A percentile compares a stretch with the other conserved stretches of the same genome.
phyloP scores from a whole-genome alignment of 768 basidiomycete genomes.

The Symmetrospora coprosmae region DNA sequence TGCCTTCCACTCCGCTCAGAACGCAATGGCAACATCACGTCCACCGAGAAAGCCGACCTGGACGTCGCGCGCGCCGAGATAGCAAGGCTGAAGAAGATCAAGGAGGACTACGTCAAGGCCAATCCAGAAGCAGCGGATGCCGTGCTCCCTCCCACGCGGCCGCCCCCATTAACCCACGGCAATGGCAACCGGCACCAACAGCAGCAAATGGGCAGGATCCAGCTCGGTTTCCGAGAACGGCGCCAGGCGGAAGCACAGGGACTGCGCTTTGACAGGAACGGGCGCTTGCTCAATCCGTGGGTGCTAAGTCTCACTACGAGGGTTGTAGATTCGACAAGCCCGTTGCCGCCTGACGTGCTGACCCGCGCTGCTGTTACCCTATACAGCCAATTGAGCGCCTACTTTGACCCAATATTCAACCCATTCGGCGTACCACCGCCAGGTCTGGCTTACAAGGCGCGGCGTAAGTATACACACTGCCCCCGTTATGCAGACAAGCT shows the following conservation, averaged over 20 bases:
- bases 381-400: slow-evolving; percentile 56
- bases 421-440: slow-evolving; percentile 59
- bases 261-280: slow-evolving; percentile 59
- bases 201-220: not conserved
- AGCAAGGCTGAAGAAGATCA: slow-evolving; percentile 64
- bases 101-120: slow-evolving; percentile 71
- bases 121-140: slow-evolving; percentile 55
- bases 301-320: not conserved
- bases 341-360: not conserved
- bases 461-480: slow-evolving; percentile 50
- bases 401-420: slow-evolving; percentile 86
- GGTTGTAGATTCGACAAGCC: not conserved
- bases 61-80: slow-evolving; percentile 61
- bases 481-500: too few relatives aligned
- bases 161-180: slow-evolving; percentile 39
- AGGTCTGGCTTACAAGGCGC: slow-evolving; percentile 87
- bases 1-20: too few relatives aligned
- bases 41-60: slow-evolving; percentile 51
- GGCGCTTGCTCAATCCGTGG: slow-evolving; percentile 65
- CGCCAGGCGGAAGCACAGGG: slow-evolving; percentile 6
- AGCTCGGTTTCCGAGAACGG: not conserved
- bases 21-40: slow-evolving; percentile 26
- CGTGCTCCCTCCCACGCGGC: slow-evolving; percentile 39
- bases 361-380: not conserved
- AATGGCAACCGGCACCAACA: slow-evolving; percentile 44